phyloP scores from a whole-genome alignment of 805 yeast genomes.

The Pichia occidentalis region DNA sequence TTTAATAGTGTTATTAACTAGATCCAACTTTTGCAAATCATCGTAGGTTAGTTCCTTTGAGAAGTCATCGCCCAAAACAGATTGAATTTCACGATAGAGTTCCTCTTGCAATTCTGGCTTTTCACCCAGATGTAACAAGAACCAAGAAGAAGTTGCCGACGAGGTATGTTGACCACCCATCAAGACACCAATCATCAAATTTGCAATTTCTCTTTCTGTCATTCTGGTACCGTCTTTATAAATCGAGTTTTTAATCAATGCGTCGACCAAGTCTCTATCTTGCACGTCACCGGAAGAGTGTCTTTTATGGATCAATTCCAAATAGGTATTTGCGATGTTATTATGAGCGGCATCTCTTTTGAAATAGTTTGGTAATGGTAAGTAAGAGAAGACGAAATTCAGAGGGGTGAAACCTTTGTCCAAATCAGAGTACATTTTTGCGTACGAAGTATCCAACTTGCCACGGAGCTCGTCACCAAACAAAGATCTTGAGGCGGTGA shows the following conservation, averaged over 20 bases:
- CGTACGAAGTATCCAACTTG: constrained; percentile 75
- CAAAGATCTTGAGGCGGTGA: constrained; percentile 89
- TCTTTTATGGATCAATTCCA: constrained; percentile 69
- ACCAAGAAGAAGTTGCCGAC: constrained; percentile 95
- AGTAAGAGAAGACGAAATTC: constrained; percentile 90
- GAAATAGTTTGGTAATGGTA: constrained; percentile 73
- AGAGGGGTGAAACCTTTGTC: constrained; percentile 96
- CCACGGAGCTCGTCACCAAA: constrained; percentile 89
- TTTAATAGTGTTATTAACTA: constrained; percentile 76
- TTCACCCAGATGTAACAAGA: constrained; percentile 82
- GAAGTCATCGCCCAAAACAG: constrained; percentile 43
- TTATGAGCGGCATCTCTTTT: constrained; percentile 84
- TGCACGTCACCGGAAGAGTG: constrained; percentile 66
- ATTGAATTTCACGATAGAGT: constrained; percentile 65
- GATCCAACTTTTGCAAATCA: constrained; percentile 71
- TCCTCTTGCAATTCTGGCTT: constrained; percentile 80
- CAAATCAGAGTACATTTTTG: constrained; percentile 78
- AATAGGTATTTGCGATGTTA: constrained; percentile 72
- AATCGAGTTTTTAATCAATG: constrained; percentile 71
- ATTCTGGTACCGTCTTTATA: constrained; percentile 91
- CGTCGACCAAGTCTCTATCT: constrained; percentile 83
- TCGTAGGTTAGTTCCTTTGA: constrained; percentile 67
- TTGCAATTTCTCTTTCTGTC: constrained; percentile 94
- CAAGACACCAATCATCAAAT: constrained; percentile 85
- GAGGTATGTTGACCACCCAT: constrained; percentile 99